Evolutionary conservation across 2,329 filamentous ascomycete genomes (phyloP).

Genomic region (Leptosphaerulina australis): DNA sequence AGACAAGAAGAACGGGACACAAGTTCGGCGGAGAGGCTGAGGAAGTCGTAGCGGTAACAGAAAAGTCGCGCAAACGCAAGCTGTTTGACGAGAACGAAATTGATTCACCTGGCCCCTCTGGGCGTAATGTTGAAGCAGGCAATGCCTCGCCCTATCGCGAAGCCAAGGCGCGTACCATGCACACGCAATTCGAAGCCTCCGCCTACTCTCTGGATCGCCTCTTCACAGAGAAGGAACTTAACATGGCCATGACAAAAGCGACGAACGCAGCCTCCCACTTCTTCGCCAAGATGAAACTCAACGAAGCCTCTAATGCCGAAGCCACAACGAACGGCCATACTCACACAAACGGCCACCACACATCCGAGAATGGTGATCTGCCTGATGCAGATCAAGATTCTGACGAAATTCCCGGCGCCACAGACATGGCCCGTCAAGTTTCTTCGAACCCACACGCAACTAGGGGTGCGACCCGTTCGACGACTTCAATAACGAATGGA

Average conservation of each 20-base stretch:
- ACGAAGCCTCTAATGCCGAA: slow-evolving; percentile 37
- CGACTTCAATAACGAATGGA: slow-evolving; percentile 53
- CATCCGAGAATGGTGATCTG: slow-evolving; percentile 44
- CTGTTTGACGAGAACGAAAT: slow-evolving; percentile 61
- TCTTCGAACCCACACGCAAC: slow-evolving; percentile 63
- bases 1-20: slow-evolving; percentile 67
- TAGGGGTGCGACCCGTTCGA: slow-evolving; percentile 58
- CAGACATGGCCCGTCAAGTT: slow-evolving; percentile 66
- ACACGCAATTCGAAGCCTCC: slow-evolving; percentile 63
- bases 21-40: slow-evolving; percentile 55
- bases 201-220: slow-evolving; percentile 67
- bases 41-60: slow-evolving; percentile 56
- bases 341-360: slow-evolving; percentile 46
- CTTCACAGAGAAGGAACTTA: slow-evolving; percentile 71
- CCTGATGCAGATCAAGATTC: slow-evolving; percentile 49
- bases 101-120: slow-evolving; percentile 62
- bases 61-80: slow-evolving; percentile 65
- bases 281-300: slow-evolving; percentile 61
- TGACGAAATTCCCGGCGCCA: slow-evolving; percentile 51
- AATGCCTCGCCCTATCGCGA: slow-evolving; percentile 58
- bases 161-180: slow-evolving; percentile 58
- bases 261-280: slow-evolving; percentile 63
- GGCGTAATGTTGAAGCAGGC: slow-evolving; percentile 55
- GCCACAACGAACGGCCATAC: slow-evolving; percentile 38
- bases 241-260: slow-evolving; percentile 65